Base-by-base conservation (phyloP, 1,284 basidiomycete genomes). In the Moesziomyces sp. region DNA sequence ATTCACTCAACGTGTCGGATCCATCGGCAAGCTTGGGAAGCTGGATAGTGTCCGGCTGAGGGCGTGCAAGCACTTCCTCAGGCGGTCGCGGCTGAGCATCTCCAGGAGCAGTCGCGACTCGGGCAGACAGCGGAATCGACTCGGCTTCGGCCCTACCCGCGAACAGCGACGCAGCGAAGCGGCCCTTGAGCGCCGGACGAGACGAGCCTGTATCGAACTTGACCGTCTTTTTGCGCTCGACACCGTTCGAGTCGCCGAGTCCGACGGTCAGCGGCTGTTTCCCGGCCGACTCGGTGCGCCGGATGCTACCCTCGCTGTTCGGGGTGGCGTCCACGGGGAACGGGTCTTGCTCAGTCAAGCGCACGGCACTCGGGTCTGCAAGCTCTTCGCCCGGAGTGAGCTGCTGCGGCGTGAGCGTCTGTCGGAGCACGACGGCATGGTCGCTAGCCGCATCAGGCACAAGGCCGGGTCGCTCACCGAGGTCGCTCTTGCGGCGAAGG, bases 61-160 rank as follows among this genome's bases (percentile, higher is more conserved):
- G 64, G 10, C 80, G 67, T 3, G 78, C 62, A 3, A 83, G 67
- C 24, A 83, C 81, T 21, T 79, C 74, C 23, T 62, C 69, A 6
- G 79, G 75, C 8, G 76, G 76, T 18, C 60, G 57, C 0, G 81
- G 81, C 45, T 52, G 45, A 3, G 59, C 51, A 47, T 82, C 74
- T 21, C 80, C 81, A 9, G 68, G 48, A 10, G 33, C 19, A 16
- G 55, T 42, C 28, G 47, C 35, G 6, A 9, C 35, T 3, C 11
- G 18, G 18, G 24, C 33, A 5, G 60, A 33, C 3, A 21, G 28
- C 8, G 19, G 19, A 1, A 26, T 33, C 5, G 19, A 21, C 19
- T 19, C 40, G 19, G 66, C 56, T 14, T 56, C 55, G 5, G 59
- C 46, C 35, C 52, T 72, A 6, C 56, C 55, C n/a, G 64, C 58